Evolutionary conservation across 345 rosid genomes (phyloP).

Genomic region (Clausena lansium): DNA sequence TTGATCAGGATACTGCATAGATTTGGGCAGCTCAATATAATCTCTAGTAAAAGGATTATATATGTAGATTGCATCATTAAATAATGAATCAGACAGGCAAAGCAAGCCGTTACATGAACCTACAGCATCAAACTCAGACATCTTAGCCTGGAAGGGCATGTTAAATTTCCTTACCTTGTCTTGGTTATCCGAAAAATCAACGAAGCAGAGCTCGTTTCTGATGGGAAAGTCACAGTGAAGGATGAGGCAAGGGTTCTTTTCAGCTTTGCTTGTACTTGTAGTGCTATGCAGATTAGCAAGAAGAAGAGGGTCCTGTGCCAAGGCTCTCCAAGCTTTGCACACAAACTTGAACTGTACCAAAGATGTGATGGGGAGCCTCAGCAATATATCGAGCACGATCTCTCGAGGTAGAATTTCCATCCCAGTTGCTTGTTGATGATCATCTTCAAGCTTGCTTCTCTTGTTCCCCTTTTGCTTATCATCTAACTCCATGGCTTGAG

Average conservation of each 20-base stretch:
- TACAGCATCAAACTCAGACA: slow-evolving; percentile 49
- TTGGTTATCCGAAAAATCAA: slow-evolving; percentile 36
- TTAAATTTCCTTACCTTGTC: slow-evolving; percentile 39
- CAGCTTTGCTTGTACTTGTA: slow-evolving; percentile 13
- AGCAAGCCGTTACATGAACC: slow-evolving; percentile 69
- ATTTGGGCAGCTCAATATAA: slow-evolving; percentile 39
- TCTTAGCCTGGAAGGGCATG: slow-evolving; percentile 32
- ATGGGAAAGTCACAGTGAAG: slow-evolving; percentile 58
- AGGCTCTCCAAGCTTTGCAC: slow-evolving; percentile 44
- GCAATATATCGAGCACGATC: slow-evolving; percentile 54
- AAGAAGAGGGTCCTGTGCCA: slow-evolving; percentile 40
- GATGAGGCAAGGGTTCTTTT: slow-evolving; percentile 47
- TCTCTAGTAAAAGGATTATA: slow-evolving; percentile 62
- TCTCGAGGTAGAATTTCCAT: slow-evolving; percentile 62
- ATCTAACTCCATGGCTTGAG: slow-evolving; percentile 33
- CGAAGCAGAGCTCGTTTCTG: slow-evolving; percentile 49
- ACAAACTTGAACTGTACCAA: slow-evolving; percentile 54
- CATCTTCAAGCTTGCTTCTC: slow-evolving; percentile 13
- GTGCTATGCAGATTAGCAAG: slow-evolving; percentile 20
- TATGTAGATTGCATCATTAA: slow-evolving; percentile 37
- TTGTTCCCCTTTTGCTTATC: slow-evolving; percentile 18
- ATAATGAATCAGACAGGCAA: slow-evolving; percentile 47
- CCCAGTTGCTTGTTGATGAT: slow-evolving; percentile 16
- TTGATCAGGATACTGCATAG: slow-evolving; percentile 34
- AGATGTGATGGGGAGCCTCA: slow-evolving; percentile 58